phyloP scores from a whole-genome alignment of 441 rosid species.

The Erysimum pusillum region DNA sequence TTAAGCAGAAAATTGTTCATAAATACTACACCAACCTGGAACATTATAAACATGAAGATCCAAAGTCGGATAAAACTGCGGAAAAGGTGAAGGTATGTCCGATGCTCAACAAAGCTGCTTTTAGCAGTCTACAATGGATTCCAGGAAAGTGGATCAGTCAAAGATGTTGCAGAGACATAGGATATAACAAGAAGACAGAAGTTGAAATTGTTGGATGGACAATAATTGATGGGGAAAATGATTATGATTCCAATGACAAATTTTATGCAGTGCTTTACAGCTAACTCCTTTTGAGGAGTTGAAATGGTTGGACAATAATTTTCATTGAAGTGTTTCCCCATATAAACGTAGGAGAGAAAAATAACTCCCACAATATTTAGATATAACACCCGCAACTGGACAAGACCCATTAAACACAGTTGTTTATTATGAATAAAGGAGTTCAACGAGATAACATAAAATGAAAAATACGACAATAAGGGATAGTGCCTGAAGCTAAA shows the following conservation, averaged over 20 bases:
- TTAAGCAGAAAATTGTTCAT: conserved; percentile 36
- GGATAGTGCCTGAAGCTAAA: conserved; percentile 19
- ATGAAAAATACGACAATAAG: background rate
- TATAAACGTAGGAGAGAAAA: conserved; percentile 19
- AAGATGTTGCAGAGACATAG: conserved; percentile 29
- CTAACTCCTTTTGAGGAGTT: conserved; percentile 26
- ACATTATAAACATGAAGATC: conserved; percentile 97
- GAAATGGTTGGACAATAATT: conserved; percentile 8
- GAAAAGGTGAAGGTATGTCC: conserved; percentile 96
- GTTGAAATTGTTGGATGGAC: background rate
- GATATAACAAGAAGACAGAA: conserved; percentile 30
- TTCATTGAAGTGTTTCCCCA: conserved; percentile 13
- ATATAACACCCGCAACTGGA: conserved; percentile 26
- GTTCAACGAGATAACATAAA: conserved; percentile 20
- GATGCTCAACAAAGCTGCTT: conserved; percentile 98
- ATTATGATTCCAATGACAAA: conserved; percentile 5
- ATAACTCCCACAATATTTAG: conserved; percentile 1
- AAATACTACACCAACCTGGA: conserved; percentile 71
- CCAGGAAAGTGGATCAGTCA: conserved; percentile 30
- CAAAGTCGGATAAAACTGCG: conserved; percentile 97
- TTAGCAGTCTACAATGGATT: conserved; percentile 83
- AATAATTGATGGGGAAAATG: conserved; percentile 15
- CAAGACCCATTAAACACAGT: conserved; percentile 13
- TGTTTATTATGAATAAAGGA: background rate
- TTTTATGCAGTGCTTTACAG: conserved; percentile 31